These are phyloP conservation scores for Urochloa ruziziensis DNA, from an alignment of 176 grass and related monocot genomes.

Conservation along the genomic window DNA sequence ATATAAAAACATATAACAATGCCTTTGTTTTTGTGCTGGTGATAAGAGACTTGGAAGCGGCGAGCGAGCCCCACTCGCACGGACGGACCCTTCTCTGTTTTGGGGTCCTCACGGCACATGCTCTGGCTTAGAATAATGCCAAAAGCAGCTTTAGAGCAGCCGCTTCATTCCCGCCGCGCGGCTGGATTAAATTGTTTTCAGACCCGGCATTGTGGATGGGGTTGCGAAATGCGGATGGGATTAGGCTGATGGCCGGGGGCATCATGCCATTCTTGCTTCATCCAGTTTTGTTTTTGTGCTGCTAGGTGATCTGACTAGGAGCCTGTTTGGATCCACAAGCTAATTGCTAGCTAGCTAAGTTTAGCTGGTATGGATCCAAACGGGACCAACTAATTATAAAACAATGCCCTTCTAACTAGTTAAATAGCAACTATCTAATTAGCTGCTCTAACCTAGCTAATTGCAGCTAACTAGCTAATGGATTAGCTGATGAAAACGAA, in stretches of 20 bases:
- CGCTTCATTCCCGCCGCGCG: not conserved
- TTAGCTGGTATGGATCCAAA: too few species aligned
- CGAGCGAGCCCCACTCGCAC: not conserved
- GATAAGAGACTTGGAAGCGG: constrained; percentile 5
- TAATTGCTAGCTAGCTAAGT: too few species aligned
- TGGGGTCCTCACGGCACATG: constrained; percentile 22
- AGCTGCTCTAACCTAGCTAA: too few species aligned
- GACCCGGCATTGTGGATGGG: not conserved
- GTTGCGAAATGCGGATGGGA: not conserved
- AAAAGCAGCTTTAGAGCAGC: constrained; percentile 28
- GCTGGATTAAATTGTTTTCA: not conserved
- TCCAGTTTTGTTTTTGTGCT: not conserved
- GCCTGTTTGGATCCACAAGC: too few species aligned
- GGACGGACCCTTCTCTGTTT: not conserved
- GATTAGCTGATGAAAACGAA: too few species aligned
- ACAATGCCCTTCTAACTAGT: too few species aligned
- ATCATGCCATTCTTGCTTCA: not conserved
- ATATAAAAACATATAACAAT: not conserved
- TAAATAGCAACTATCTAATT: too few species aligned
- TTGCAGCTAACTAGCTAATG: too few species aligned
- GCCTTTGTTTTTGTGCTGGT: constrained; percentile 37
- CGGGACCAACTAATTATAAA: too few species aligned
- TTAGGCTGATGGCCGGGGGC: not conserved
- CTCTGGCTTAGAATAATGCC: constrained; percentile 38
- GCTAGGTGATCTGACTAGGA: too few species aligned